These are phyloP conservation scores for Colletotrichum sp. DNA, from an alignment of 2,329 filamentous ascomycete genomes.

Conservation along the genomic window DNA sequence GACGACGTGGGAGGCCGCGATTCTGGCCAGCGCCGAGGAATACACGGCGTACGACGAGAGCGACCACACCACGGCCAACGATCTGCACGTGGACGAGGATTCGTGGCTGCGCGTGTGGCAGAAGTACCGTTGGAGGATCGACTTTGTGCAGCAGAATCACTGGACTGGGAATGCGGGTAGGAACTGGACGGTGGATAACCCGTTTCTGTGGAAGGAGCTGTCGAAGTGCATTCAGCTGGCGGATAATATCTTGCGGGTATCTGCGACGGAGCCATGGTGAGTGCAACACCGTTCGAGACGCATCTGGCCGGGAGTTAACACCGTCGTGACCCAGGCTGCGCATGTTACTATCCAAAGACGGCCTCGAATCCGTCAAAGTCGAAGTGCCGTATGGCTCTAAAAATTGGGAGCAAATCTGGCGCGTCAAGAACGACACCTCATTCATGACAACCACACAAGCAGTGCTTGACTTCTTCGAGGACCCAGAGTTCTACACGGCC, in stretches of 20 bases:
- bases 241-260: slow-evolving; percentile 7
- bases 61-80: not conserved
- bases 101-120: slow-evolving; percentile 12
- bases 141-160: not conserved
- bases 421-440: not conserved
- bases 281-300: too few relatives aligned
- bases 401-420: not conserved
- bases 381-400: not conserved
- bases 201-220: slow-evolving; percentile 8
- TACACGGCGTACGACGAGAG: not conserved
- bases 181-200: slow-evolving; percentile 12
- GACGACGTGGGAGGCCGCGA: slow-evolving; percentile 14
- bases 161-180: not conserved
- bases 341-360: not conserved
- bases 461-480: not conserved
- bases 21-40: not conserved
- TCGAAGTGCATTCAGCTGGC: slow-evolving; percentile 15
- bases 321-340: not conserved
- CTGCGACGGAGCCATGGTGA: slow-evolving; percentile 6
- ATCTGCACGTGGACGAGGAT: not conserved
- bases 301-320: too few relatives aligned
- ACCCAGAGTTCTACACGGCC: not conserved
- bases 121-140: slow-evolving; percentile 13
- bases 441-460: not conserved
- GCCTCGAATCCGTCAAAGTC: not conserved